These are phyloP conservation scores for Acaromyces ingoldii DNA, from an alignment of 1,284 basidiomycete genomes.

Conservation along the genomic window DNA sequence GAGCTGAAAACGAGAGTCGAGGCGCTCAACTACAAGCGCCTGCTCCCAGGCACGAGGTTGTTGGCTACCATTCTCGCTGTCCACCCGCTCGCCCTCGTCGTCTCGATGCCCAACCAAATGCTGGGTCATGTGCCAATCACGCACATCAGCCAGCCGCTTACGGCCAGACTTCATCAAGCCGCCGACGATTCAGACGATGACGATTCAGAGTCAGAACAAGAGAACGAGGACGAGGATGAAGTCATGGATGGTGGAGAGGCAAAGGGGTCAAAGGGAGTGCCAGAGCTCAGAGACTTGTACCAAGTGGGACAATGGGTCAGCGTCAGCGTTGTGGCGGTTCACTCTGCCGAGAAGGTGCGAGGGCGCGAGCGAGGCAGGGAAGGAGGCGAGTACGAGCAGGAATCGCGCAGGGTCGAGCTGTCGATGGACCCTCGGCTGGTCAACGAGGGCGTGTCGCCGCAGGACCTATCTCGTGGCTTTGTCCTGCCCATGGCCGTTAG, in stretches of 20 bases:
- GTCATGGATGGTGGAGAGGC: constrained; percentile 7
- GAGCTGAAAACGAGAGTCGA: constrained; percentile 64
- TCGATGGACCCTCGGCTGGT: constrained; percentile 78
- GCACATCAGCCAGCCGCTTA: constrained; percentile 80
- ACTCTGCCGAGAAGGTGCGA: constrained; percentile 62
- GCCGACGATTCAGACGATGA: constrained; percentile 52
- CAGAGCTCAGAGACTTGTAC: constrained; percentile 63
- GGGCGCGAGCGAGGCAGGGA: constrained; percentile 57
- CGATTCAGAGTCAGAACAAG: constrained; percentile 56
- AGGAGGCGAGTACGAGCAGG: constrained; percentile 43
- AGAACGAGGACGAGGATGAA: constrained; percentile 44
- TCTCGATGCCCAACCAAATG: constrained; percentile 92
- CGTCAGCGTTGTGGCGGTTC: constrained; percentile 67
- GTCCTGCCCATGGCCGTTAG: constrained; percentile 53
- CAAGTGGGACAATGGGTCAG: constrained; percentile 78
- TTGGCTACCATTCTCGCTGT: constrained; percentile 80
- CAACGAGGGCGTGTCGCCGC: constrained; percentile 73
- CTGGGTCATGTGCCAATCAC: constrained; percentile 93
- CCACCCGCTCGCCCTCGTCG: constrained; percentile 80
- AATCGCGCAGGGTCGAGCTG: constrained; percentile 64
- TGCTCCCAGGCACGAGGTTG: constrained; percentile 77
- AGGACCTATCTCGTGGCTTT: constrained; percentile 62
- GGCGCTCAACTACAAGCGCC: constrained; percentile 91
- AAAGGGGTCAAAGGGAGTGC: constrained; percentile 19
- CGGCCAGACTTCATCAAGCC: constrained; percentile 57